Evolutionary conservation across 495 filamentous ascomycete species (phyloP).

Genomic region (Bacidia gigantensis): DNA sequence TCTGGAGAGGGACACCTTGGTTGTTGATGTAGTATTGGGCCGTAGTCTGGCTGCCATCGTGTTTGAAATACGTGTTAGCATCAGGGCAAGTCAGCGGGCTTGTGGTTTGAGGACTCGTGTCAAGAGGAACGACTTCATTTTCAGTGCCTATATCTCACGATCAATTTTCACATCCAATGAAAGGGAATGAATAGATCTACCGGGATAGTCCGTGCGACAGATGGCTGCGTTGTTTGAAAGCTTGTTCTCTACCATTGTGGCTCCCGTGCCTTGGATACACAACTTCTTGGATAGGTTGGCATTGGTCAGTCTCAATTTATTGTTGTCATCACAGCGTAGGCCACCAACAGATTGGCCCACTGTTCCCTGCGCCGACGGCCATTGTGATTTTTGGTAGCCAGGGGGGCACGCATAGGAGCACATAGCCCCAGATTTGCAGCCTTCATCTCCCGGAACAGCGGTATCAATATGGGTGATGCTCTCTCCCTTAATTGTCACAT

Average conservation of each 20-base stretch:
- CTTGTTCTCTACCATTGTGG: constrained; percentile 61
- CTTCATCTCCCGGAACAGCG: constrained; percentile 35
- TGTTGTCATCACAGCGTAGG: constrained; percentile 58
- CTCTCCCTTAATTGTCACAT: constrained; percentile 27
- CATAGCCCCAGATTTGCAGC: constrained; percentile 48
- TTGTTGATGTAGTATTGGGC: constrained; percentile 98
- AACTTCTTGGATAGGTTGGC: constrained; percentile 46
- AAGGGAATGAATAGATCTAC: constrained; percentile 26
- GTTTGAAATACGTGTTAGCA: constrained; percentile 56
- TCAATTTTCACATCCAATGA: constrained; percentile 10
- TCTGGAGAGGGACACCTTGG: constrained; percentile 44
- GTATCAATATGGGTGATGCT: constrained; percentile 48
- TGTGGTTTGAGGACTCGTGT: constrained; percentile 39
- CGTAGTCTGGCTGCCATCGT: constrained; percentile 59
- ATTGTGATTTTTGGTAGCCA: constrained; percentile 88
- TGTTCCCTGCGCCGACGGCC: constrained; percentile 65
- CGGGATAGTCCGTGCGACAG: constrained; percentile 95
- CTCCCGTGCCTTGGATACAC: constrained; percentile 59
- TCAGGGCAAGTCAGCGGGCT: constrained; percentile 61
- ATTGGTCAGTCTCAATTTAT: constrained; percentile 70
- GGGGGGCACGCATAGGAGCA: constrained; percentile 91
- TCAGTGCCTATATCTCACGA: constrained; percentile 42
- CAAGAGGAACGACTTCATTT: constrained; percentile 64
- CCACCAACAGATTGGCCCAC: constrained; percentile 85
- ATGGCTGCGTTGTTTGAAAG: constrained; percentile 50